Conservation (phyloP, 805 yeast genomes). For the Metschnikowia henanensis region DNA sequence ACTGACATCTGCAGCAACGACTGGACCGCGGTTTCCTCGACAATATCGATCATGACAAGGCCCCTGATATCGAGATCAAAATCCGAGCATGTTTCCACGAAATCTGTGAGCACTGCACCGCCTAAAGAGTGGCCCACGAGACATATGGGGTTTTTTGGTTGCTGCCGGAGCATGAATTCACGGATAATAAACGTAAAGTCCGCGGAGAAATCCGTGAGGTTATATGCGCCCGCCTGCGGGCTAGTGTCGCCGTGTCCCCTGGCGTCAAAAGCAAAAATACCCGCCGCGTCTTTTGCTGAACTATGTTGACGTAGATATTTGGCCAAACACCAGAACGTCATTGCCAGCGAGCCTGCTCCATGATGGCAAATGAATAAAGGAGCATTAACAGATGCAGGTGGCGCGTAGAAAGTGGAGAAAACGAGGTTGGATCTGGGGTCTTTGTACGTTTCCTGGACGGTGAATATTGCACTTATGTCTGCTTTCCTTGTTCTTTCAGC, state of each 20-base stretch:
- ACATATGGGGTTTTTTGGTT: constrained; percentile 35
- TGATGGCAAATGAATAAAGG: constrained; percentile 81
- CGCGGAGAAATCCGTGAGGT: constrained; percentile 49
- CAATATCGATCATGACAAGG: constrained; percentile 81
- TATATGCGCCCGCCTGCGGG: constrained; percentile 28
- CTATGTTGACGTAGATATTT: constrained; percentile 23
- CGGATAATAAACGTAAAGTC: constrained; percentile 58
- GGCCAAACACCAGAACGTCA: constrained; percentile 67
- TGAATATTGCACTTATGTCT: constrained; percentile 13
- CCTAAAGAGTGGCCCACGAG: constrained; percentile 92
- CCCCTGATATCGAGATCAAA: constrained; percentile 51
- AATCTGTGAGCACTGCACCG: constrained; percentile 74
- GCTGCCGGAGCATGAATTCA: constrained; percentile 28
- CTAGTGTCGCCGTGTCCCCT: constrained; percentile 75
- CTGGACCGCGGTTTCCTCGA: constrained; percentile 85
- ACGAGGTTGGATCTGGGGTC: constrained; percentile 11
- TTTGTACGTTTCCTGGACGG: constrained; percentile 19
- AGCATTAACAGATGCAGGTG: constrained; percentile 42
- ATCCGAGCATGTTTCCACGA: constrained; percentile 29
- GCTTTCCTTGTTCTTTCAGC: background rate
- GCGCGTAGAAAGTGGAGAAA: constrained; percentile 52
- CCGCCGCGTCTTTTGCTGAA: constrained; percentile 43
- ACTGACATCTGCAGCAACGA: constrained; percentile 65
- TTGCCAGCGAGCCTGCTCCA: constrained; percentile 92
- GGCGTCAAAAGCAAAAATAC: constrained; percentile 66